Evolutionary conservation across 257 asterid genomes (phyloP), one percentile per base, ranked within the genome.

Genomic region (Craterostigma plantagineum): DNA sequence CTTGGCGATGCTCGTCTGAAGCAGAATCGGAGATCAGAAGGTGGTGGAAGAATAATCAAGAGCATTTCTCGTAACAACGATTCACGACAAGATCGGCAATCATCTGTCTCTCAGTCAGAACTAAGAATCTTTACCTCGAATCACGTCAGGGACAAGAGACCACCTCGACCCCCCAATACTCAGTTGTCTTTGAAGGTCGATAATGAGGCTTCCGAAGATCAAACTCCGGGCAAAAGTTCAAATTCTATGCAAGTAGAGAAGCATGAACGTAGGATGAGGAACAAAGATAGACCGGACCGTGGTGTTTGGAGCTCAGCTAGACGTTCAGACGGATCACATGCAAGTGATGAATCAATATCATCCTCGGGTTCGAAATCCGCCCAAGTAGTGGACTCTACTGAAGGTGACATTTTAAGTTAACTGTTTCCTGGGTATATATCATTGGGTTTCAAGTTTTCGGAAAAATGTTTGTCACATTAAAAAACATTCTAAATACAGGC

Each of bases 251-350:
- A 60, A 46, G 6, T 49, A 40, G 87, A 69, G 60, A 74, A 61
- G 63, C 74, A 59, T 39, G 92, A 81, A 49, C 74, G 66, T 37
- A 71, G 77, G 14, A 58, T 59, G 13, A 65, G 80, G 67, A 78
- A 75, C 50, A 81, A 68, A 63, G 81, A 72, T 56, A 74, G 87
- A 49, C 90, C 90, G 51, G 94, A 81, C 59, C 84, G 87, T 57
- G 90, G 79, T 60, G 84, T 78, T 35, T 70, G 92, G 94, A 56
- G 81, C 27, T 81, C 81, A 56, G 69, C 69, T 56, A 72, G 71
- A 30, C 81, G 71, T 36, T 66, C 80, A 15, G 86, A 77, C 46
- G 77, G 79, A 45, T 67, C 72, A 52, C 79, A 60, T 63, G 65
- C 75, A 27, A 72, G 75, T 65, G 73, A 63, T 38, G 81, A 70